Percentiles rank a stretch among this genome's conserved stretches.
phyloP scores from a whole-genome alignment of 1,139 yeast genomes.

The Blastobotrys malaysiensis region DNA sequence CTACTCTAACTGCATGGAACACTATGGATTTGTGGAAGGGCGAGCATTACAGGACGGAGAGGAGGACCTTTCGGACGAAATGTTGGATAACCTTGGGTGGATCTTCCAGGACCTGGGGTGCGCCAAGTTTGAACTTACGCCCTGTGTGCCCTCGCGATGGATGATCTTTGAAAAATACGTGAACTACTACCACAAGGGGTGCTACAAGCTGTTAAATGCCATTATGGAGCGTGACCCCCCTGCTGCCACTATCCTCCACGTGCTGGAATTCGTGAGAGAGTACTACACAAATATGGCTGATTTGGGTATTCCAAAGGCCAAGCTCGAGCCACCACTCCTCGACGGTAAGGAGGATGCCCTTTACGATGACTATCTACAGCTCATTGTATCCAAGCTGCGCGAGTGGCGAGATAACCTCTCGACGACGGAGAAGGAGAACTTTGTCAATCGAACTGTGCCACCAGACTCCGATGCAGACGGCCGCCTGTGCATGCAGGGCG shows the following conservation, averaged over 20 bases:
- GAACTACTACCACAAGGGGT: slow-evolving; percentile 60
- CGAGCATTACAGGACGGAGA: neutral
- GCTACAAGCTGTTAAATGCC: slow-evolving; percentile 57
- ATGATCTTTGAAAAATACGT: slow-evolving; percentile 58
- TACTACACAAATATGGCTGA: slow-evolving; percentile 53
- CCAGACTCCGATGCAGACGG: slow-evolving; percentile 70
- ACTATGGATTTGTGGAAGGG: slow-evolving; percentile 37
- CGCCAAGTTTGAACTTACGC: slow-evolving; percentile 53
- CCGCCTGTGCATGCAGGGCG: slow-evolving; percentile 54
- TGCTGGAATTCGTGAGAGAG: slow-evolving; percentile 69
- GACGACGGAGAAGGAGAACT: slow-evolving; percentile 56
- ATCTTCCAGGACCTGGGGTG: slow-evolving; percentile 71
- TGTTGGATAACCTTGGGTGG: slow-evolving; percentile 75
- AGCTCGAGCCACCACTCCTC: slow-evolving; percentile 38
- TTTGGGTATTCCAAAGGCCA: slow-evolving; percentile 34
- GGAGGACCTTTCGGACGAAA: slow-evolving; percentile 39
- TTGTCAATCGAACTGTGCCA: slow-evolving; percentile 56
- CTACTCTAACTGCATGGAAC: slow-evolving; percentile 58
- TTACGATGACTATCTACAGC: slow-evolving; percentile 64
- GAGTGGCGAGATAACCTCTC: slow-evolving; percentile 77
- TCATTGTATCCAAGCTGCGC: slow-evolving; percentile 64
- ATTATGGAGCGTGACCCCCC: slow-evolving; percentile 64
- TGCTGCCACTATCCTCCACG: slow-evolving; percentile 37
- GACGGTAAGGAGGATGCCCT: slow-evolving; percentile 65
- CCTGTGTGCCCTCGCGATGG: slow-evolving; percentile 73